These are phyloP conservation scores for Nicotiana undulata DNA, from an alignment of 257 asterid genomes.

Conservation along the genomic window DNA sequence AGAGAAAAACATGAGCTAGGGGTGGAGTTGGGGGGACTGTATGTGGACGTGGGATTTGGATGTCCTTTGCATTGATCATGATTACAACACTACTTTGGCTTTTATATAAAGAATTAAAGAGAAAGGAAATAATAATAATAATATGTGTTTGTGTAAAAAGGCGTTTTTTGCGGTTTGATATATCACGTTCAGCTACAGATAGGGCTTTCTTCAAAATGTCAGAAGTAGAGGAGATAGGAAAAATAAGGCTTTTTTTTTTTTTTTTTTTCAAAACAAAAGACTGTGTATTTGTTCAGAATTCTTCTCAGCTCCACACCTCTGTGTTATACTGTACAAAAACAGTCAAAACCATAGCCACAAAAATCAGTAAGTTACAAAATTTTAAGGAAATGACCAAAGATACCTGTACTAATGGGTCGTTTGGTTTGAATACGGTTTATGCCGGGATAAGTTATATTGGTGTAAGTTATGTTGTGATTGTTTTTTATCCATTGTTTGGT, in stretches of 20 bases:
- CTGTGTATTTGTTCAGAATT: constrained; percentile 26
- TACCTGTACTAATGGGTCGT: no score
- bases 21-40: background rate
- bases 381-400: background rate
- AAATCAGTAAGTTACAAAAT: background rate
- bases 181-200: constrained; percentile 36
- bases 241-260: constrained; percentile 11
- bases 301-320: constrained; percentile 19
- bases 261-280: constrained; percentile 23
- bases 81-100: constrained; percentile 35
- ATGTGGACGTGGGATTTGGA: background rate
- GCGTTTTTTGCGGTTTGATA: constrained; percentile 13
- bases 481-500: no score
- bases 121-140: background rate
- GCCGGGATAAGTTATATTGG: no score
- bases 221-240: constrained; percentile 1
- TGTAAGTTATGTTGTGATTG: no score
- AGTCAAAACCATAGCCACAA: background rate
- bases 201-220: constrained; percentile 11
- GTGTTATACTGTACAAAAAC: constrained; percentile 22
- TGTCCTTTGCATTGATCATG: constrained; percentile 46
- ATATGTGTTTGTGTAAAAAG: background rate
- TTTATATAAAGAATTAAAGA: constrained; percentile 6
- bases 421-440: no score
- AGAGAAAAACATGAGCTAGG: constrained; percentile 17